Conservation (phyloP, 2,329 filamentous ascomycete species). For the Xylariales sp. region DNA sequence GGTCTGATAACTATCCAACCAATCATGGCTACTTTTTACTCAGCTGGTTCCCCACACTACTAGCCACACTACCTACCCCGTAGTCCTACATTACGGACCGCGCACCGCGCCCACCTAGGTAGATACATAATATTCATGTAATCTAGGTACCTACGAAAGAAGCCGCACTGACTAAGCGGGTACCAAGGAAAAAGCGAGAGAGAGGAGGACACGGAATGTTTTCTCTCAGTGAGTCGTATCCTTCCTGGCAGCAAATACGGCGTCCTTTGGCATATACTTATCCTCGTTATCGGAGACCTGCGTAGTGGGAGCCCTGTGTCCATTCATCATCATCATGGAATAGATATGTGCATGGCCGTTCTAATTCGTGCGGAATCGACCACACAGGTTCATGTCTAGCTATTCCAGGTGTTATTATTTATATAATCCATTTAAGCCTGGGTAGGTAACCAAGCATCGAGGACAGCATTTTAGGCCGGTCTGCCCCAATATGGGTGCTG, state of each 20-base stretch:
- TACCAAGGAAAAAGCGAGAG: too few relatives aligned
- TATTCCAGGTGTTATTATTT: conserved; percentile 80
- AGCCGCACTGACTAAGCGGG: too few relatives aligned
- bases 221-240: conserved; percentile 62
- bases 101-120: too few relatives aligned
- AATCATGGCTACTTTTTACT: neutral
- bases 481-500: conserved; percentile 62
- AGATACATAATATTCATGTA: too few relatives aligned
- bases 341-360: conserved; percentile 72
- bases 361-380: conserved; percentile 74
- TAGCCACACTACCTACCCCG: too few relatives aligned
- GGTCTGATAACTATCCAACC: neutral
- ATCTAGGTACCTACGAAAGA: too few relatives aligned
- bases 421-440: conserved; percentile 74
- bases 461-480: conserved; percentile 67
- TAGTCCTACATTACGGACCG: too few relatives aligned
- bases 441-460: conserved; percentile 81
- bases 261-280: conserved; percentile 67
- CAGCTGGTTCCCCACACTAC: neutral
- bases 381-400: conserved; percentile 78
- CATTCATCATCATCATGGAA: conserved; percentile 59
- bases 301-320: conserved; percentile 67
- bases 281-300: conserved; percentile 80
- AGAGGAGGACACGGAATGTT: too few relatives aligned
- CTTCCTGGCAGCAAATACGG: conserved; percentile 66